These are phyloP conservation scores for Discostella stelligera DNA, from an alignment of 352 stramenopile species.

Conservation along the genomic window DNA sequence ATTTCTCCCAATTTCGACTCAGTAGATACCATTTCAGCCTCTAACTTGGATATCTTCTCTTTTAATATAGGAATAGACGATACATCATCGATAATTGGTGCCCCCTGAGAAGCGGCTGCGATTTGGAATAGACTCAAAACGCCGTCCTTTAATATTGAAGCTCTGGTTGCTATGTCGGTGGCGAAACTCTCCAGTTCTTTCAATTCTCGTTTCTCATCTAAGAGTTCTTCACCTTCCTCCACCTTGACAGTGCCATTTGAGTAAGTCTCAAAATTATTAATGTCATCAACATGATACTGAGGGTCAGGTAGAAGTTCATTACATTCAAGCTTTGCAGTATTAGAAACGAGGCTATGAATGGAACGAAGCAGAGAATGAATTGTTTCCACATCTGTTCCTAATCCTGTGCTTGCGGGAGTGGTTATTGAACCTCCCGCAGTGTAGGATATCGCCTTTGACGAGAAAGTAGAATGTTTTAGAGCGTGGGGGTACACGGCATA, in stretches of 20 bases:
- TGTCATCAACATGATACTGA: slow-evolving; percentile 30
- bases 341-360: slow-evolving; percentile 32
- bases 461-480: background rate
- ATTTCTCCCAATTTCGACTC: slow-evolving; percentile 69
- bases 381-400: slow-evolving; percentile 48
- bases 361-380: slow-evolving; percentile 27
- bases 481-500: slow-evolving; percentile 4
- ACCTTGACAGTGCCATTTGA: slow-evolving; percentile 30
- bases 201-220: slow-evolving; percentile 30
- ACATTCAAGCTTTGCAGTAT: slow-evolving; percentile 11
- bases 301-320: slow-evolving; percentile 16
- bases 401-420: slow-evolving; percentile 28
- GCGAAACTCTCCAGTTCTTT: slow-evolving; percentile 45
- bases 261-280: slow-evolving; percentile 51
- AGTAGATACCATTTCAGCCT: slow-evolving; percentile 45
- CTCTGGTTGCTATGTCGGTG: slow-evolving; percentile 23
- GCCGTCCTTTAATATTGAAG: slow-evolving; percentile 19
- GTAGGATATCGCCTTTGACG: background rate
- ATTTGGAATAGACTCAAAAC: slow-evolving; percentile 33
- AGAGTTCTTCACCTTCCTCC: slow-evolving; percentile 34
- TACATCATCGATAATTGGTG: background rate
- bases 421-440: slow-evolving; percentile 1
- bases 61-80: slow-evolving; percentile 27
- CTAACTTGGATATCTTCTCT: slow-evolving; percentile 43
- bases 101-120: slow-evolving; percentile 1